These are phyloP conservation scores for Nitzschia inconspicua DNA, from an alignment of 108 stramenopile species.

Conservation along the genomic window DNA sequence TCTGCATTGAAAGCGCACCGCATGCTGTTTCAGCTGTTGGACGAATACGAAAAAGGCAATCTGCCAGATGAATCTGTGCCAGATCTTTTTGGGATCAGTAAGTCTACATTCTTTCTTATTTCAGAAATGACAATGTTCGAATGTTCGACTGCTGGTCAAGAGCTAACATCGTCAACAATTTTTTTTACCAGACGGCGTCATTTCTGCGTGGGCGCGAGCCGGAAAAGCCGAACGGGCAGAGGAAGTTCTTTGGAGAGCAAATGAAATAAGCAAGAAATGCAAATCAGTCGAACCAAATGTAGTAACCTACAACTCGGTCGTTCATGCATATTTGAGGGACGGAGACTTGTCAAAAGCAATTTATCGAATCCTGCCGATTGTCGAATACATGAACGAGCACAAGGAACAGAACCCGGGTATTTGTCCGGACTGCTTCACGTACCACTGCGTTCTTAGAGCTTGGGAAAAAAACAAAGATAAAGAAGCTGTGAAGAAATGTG, in stretches of 20 bases:
- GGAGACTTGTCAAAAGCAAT: slow-evolving; percentile 9
- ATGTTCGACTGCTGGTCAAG: neutral
- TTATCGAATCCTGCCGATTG: slow-evolving; percentile 14
- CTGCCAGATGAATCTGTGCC: slow-evolving; percentile 17
- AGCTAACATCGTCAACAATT: neutral
- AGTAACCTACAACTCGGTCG: slow-evolving; percentile 57
- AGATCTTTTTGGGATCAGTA: slow-evolving; percentile 41
- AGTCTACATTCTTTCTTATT: neutral
- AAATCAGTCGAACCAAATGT: slow-evolving; percentile 34
- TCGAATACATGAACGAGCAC: slow-evolving; percentile 40
- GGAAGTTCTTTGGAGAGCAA: slow-evolving; percentile 20
- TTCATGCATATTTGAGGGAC: slow-evolving; percentile 36
- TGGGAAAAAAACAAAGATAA: slow-evolving; percentile 24
- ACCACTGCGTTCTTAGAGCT: slow-evolving; percentile 35
- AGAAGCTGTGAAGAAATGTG: slow-evolving; percentile 19
- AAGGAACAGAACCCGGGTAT: slow-evolving; percentile 21
- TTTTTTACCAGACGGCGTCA: slow-evolving; percentile 27
- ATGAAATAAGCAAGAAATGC: slow-evolving; percentile 13
- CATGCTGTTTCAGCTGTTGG: slow-evolving; percentile 27
- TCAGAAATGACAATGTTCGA: neutral
- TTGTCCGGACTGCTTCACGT: slow-evolving; percentile 37
- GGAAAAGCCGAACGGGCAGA: slow-evolving; percentile 32
- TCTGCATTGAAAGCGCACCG: slow-evolving; percentile 19
- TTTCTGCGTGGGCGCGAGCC: slow-evolving; percentile 34
- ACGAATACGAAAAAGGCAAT: slow-evolving; percentile 12